Percentiles rank a stretch among this genome's conserved stretches.
phyloP scores from a whole-genome alignment of 768 basidiomycete species.

The Suillus luteus region DNA sequence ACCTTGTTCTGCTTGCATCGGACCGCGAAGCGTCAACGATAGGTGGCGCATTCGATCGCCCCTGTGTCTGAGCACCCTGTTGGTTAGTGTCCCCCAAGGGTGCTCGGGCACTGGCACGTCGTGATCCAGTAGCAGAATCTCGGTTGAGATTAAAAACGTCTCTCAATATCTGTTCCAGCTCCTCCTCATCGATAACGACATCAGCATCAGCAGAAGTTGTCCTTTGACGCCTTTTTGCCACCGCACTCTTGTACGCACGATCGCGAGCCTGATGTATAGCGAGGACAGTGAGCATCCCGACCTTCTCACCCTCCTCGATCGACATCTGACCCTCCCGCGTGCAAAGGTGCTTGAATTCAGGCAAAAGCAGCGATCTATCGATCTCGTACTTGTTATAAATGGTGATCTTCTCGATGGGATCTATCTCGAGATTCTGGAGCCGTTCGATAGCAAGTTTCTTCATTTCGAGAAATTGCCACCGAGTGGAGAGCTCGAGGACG shows the following conservation, averaged over 20 bases:
- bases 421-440: constrained; percentile 48
- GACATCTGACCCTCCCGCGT: constrained; percentile 53
- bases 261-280: constrained; percentile 59
- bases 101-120: background rate
- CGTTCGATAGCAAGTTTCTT: constrained; percentile 54
- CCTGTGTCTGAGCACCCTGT: background rate
- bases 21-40: too few relatives aligned
- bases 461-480: constrained; percentile 58
- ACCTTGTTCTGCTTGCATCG: background rate
- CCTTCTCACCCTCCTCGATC: constrained; percentile 51
- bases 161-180: constrained; percentile 31
- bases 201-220: constrained; percentile 25
- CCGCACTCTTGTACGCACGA: constrained; percentile 36
- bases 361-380: constrained; percentile 49
- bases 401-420: constrained; percentile 53
- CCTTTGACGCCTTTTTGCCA: constrained; percentile 24
- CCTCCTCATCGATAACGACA: constrained; percentile 23
- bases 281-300: constrained; percentile 59
- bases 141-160: constrained; percentile 33
- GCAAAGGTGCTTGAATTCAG: constrained; percentile 54
- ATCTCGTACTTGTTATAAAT: constrained; percentile 59
- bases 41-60: background rate
- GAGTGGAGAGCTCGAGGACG: constrained; percentile 53
- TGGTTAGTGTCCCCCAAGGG: background rate
- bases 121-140: background rate